phyloP scores from a whole-genome alignment of 208 protist species.

The Trypanosoma brucei region DNA sequence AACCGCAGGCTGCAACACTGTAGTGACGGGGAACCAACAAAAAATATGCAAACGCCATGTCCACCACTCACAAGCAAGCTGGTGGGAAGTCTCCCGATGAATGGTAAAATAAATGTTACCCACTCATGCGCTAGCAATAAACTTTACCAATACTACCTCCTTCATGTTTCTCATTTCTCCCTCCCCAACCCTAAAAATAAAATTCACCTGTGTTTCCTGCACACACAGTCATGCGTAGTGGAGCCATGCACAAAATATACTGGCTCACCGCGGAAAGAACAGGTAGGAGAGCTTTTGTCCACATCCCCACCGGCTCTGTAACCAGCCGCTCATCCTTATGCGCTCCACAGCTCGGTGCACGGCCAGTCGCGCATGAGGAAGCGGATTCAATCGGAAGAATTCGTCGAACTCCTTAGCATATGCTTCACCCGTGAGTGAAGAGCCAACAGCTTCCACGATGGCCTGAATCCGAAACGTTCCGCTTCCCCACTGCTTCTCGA shows the following conservation, averaged over 20 bases:
- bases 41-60: too few relatives aligned
- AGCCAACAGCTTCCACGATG: conserved; percentile 63
- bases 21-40: too few relatives aligned
- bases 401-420: conserved; percentile 48
- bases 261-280: conserved; percentile 8
- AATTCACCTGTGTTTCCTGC: not conserved
- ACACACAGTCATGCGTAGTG: not conserved
- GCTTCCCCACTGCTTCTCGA: conserved; percentile 81
- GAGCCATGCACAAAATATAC: not conserved
- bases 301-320: conserved; percentile 52
- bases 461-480: conserved; percentile 87
- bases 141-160: too few relatives aligned
- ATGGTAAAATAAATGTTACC: too few relatives aligned
- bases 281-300: conserved; percentile 14
- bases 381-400: conserved; percentile 71
- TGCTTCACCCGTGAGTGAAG: conserved; percentile 43
- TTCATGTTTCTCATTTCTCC: too few relatives aligned
- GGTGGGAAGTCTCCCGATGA: too few relatives aligned
- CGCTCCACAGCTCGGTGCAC: conserved; percentile 66
- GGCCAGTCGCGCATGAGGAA: conserved; percentile 70
- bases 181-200: too few relatives aligned
- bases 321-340: conserved; percentile 54
- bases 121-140: too few relatives aligned
- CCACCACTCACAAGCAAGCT: too few relatives aligned
- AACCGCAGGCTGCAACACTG: too few relatives aligned